Percentiles rank a stretch among this genome's conserved stretches.
Evolutionary conservation across 1,139 yeast species (phyloP).

Genomic region (Pichia sp.): DNA sequence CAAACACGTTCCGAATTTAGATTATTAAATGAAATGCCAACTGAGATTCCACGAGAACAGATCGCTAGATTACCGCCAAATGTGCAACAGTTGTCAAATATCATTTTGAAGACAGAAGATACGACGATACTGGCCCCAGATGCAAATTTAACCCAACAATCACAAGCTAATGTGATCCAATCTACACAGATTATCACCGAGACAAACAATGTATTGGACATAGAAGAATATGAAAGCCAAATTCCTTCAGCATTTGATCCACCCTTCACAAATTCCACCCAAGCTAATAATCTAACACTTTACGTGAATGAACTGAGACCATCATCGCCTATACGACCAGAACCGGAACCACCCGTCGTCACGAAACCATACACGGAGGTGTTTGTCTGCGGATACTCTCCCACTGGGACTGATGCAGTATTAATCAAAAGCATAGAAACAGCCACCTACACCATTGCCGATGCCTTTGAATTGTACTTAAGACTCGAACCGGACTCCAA

Average conservation of each 20-base stretch:
- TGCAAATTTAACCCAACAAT: neutral
- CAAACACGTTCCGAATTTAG: neutral
- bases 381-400: constrained; percentile 12
- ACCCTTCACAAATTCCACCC: no score
- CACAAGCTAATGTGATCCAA: no score
- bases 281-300: neutral
- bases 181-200: no score
- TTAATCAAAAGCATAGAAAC: constrained; percentile 6
- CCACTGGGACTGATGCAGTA: constrained; percentile 8
- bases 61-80: neutral
- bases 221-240: no score
- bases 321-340: neutral
- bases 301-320: neutral
- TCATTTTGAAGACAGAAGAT: neutral
- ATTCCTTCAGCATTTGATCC: no score
- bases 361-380: neutral
- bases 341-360: neutral
- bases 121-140: neutral
- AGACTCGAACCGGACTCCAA: neutral
- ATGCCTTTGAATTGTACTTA: constrained; percentile 18
- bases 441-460: constrained; percentile 7
- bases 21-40: constrained; percentile 8
- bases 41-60: neutral
- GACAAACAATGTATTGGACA: no score
- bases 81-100: neutral